phyloP scores from a whole-genome alignment of 371 early-diverging fungal genomes.

The Phascolomyces articulosus region DNA sequence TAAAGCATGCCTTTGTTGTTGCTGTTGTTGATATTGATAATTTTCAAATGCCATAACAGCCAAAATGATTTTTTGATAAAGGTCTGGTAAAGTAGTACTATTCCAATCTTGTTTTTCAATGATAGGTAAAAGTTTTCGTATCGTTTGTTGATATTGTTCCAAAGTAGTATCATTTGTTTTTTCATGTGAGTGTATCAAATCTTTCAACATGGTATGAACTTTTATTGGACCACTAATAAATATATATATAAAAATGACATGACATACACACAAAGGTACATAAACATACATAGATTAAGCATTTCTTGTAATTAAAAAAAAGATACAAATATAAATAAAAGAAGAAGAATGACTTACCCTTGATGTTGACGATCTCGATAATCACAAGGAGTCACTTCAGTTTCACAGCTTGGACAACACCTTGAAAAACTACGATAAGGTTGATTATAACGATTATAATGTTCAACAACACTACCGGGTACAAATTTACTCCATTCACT shows the following conservation, averaged over 20 bases:
- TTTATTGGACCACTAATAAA: neutral
- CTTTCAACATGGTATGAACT: neutral
- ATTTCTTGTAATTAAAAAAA: too few relatives aligned
- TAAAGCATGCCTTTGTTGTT: neutral
- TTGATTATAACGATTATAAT: slow-evolving; percentile 63
- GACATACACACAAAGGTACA: neutral
- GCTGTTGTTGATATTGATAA: neutral
- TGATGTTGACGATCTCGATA: slow-evolving; percentile 11
- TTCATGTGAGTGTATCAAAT: neutral
- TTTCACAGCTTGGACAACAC: slow-evolving; percentile 64
- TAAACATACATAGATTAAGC: too few relatives aligned
- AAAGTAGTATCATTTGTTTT: neutral
- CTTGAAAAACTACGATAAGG: slow-evolving; percentile 68
- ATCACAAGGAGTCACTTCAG: slow-evolving; percentile 53
- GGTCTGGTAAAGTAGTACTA: slow-evolving; percentile 27
- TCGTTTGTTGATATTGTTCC: neutral
- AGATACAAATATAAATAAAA: too few relatives aligned
- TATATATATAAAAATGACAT: neutral
- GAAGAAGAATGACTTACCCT: neutral
- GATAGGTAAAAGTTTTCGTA: slow-evolving; percentile 10
- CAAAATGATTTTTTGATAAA: slow-evolving; percentile 27
- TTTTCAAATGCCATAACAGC: slow-evolving; percentile 15
- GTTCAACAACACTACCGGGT: slow-evolving; percentile 37
- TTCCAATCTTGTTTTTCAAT: slow-evolving; percentile 36
- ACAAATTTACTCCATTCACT: slow-evolving; percentile 65